Evolutionary conservation across 129 eudicot species (phyloP).

Genomic region (Ambrosia artemisiifolia): DNA sequence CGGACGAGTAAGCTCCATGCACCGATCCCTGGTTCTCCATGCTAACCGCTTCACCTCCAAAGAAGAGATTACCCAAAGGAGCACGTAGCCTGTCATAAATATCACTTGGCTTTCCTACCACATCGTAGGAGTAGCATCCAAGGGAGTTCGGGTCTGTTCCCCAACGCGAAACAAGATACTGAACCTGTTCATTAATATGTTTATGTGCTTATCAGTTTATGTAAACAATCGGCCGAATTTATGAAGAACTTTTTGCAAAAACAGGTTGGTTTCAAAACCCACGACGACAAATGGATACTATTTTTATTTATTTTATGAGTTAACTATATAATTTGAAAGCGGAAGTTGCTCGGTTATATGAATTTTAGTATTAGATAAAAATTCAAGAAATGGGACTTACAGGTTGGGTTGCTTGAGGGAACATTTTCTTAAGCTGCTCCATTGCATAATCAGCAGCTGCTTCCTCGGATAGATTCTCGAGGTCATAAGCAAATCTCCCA

Average conservation of each 20-base stretch:
- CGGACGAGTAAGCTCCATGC: constrained; percentile 91
- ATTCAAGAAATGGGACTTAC: constrained; percentile 45
- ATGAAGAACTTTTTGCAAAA: too few species aligned
- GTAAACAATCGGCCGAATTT: too few species aligned
- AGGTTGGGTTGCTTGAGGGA: constrained; percentile 75
- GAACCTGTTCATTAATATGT: constrained; percentile 44
- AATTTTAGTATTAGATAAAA: too few species aligned
- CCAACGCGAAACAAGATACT: constrained; percentile 83
- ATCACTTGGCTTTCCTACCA: constrained; percentile 78
- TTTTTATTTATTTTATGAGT: too few species aligned
- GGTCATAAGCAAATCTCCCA: constrained; percentile 85
- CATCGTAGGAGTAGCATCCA: constrained; percentile 93
- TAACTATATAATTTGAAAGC: too few species aligned
- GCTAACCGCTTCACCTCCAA: constrained; percentile 98
- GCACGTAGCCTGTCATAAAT: constrained; percentile 87
- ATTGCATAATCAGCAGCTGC: constrained; percentile 73
- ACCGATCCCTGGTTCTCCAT: constrained; percentile 95
- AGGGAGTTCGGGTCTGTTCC: constrained; percentile 76
- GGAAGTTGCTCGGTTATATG: too few species aligned
- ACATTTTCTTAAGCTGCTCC: constrained; percentile 87
- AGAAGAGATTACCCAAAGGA: constrained; percentile 80
- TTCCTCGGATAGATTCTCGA: constrained; percentile 81
- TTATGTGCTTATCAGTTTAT: not conserved
- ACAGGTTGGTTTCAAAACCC: too few species aligned
- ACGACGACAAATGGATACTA: too few species aligned